Conservation (phyloP, 495 filamentous ascomycete genomes). For the Talaromyces proteolyticus region DNA sequence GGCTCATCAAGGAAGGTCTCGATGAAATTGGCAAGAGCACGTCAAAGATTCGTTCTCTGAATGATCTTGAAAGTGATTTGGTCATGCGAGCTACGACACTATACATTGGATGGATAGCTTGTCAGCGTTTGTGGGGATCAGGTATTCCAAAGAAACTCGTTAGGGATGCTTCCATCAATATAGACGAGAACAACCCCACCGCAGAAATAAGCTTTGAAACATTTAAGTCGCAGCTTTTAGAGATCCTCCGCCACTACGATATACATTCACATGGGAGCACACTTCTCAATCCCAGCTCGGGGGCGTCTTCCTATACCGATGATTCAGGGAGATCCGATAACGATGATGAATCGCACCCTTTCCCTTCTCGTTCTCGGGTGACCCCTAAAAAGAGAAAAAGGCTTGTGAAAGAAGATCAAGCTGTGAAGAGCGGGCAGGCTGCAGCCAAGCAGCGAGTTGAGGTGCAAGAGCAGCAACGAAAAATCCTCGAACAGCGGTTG, state of each 20-base stretch:
- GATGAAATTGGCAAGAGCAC: not conserved
- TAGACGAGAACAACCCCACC: constrained; percentile 9
- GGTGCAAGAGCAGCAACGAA: constrained; percentile 43
- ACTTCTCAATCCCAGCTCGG: too few relatives aligned
- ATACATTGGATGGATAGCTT: constrained; percentile 35
- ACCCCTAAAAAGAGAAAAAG: constrained; percentile 43
- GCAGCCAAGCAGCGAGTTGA: constrained; percentile 34
- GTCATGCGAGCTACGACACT: constrained; percentile 27
- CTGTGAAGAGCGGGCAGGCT: constrained; percentile 40
- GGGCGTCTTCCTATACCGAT: too few relatives aligned
- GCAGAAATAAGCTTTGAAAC: not conserved
- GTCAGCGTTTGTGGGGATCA: constrained; percentile 10
- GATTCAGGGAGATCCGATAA: constrained; percentile 14
- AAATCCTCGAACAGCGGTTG: constrained; percentile 34
- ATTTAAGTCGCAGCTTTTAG: constrained; percentile 5
- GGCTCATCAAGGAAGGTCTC: not conserved
- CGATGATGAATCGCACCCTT: not conserved
- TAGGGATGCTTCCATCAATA: constrained; percentile 10
- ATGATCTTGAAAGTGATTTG: constrained; percentile 6
- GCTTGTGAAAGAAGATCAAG: constrained; percentile 35
- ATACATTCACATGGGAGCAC: too few relatives aligned
- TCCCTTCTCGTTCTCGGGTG: too few relatives aligned
- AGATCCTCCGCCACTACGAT: not conserved
- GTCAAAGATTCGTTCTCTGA: constrained; percentile 1
- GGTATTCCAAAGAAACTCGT: constrained; percentile 17